Conservation (phyloP, 1,139 yeast species). For the Geotrichum candidum region DNA sequence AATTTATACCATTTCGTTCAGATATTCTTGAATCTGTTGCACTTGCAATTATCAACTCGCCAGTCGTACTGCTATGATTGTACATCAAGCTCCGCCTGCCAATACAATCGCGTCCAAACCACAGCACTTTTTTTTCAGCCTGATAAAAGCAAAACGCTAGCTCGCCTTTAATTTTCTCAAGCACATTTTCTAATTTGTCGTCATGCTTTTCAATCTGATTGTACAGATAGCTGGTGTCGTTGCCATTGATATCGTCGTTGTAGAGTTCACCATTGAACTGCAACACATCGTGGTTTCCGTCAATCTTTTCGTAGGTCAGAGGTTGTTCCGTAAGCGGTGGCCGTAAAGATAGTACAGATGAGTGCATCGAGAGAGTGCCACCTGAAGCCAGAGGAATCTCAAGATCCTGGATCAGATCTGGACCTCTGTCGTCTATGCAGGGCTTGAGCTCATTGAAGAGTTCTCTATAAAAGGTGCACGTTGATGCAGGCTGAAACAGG, state of each 20-base stretch:
- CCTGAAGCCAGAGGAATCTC: constrained; percentile 20
- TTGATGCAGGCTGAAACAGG: not conserved
- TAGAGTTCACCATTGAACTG: constrained; percentile 92
- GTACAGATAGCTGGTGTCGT: constrained; percentile 48
- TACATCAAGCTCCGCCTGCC: constrained; percentile 76
- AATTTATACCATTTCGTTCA: not conserved
- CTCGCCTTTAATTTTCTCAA: constrained; percentile 62
- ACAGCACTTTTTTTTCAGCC: constrained; percentile 42
- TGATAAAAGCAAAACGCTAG: constrained; percentile 59
- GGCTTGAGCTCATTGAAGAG: not conserved
- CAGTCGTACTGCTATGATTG: constrained; percentile 23
- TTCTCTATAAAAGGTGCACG: not conserved
- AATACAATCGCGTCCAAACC: constrained; percentile 77
- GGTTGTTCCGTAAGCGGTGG: constrained; percentile 79
- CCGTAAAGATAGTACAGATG: constrained; percentile 74
- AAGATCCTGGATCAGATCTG: constrained; percentile 21
- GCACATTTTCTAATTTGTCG: constrained; percentile 24
- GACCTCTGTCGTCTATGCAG: not conserved
- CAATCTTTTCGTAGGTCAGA: constrained; percentile 27
- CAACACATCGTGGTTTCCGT: constrained; percentile 34
- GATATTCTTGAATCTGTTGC: constrained; percentile 18
- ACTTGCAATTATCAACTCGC: constrained; percentile 34
- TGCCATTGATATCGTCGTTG: constrained; percentile 46
- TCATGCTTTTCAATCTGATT: constrained; percentile 28
- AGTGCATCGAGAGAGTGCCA: constrained; percentile 31